phyloP scores from a whole-genome alignment of 176 grass and related monocot species.

The Aegilops speltoides region DNA sequence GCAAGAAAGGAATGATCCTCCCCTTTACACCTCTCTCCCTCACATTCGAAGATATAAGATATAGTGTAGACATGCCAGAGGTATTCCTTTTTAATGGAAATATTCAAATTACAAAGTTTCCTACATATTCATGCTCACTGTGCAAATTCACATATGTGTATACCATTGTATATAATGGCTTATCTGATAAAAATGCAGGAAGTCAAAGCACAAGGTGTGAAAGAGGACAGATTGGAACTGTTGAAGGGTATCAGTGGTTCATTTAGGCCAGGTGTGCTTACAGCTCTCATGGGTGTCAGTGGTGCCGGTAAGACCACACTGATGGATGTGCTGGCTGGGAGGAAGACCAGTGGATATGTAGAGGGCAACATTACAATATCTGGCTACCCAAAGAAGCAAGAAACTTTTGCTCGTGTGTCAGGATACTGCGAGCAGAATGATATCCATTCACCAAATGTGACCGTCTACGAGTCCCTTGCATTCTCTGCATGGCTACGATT shows the following conservation, averaged over 20 bases:
- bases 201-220: slow-evolving; percentile 68
- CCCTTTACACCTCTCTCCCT: slow-evolving; percentile 72
- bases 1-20: slow-evolving; percentile 75
- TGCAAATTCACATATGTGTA: neutral
- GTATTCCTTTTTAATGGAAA: slow-evolving; percentile 42
- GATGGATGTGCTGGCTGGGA: slow-evolving; percentile 88
- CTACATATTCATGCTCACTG: neutral
- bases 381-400: slow-evolving; percentile 86
- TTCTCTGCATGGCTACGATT: slow-evolving; percentile 91
- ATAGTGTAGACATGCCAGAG: slow-evolving; percentile 78
- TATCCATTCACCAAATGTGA: slow-evolving; percentile 90
- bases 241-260: slow-evolving; percentile 77
- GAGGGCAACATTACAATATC: slow-evolving; percentile 73
- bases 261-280: slow-evolving; percentile 92
- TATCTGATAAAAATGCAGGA: slow-evolving; percentile 32
- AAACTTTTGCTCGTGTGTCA: slow-evolving; percentile 85
- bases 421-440: slow-evolving; percentile 95
- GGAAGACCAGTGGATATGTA: slow-evolving; percentile 82
- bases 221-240: slow-evolving; percentile 52
- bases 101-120: slow-evolving; percentile 22
- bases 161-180: neutral
- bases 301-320: slow-evolving; percentile 89
- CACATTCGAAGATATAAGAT: slow-evolving; percentile 62
- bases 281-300: slow-evolving; percentile 84
- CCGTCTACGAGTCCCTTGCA: slow-evolving; percentile 69